Evolutionary conservation across 805 yeast species (phyloP).

Genomic region (Wickerhamiella musiphila): DNA sequence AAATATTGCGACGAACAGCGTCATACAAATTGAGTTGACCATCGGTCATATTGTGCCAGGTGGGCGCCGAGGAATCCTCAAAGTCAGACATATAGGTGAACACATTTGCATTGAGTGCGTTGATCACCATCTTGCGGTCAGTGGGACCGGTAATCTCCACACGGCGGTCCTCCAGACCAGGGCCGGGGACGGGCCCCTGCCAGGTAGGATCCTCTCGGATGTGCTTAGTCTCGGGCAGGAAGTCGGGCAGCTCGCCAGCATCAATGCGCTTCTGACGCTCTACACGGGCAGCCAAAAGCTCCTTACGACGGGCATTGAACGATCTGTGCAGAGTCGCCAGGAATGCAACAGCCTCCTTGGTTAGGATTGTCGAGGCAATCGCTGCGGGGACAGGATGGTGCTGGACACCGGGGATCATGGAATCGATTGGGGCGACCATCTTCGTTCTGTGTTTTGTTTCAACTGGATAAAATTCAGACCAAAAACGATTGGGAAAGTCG

Average conservation of each 20-base stretch:
- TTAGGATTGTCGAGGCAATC: slow-evolving; percentile 36
- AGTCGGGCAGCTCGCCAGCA: slow-evolving; percentile 48
- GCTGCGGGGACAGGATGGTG: slow-evolving; percentile 35
- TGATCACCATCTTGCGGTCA: slow-evolving; percentile 59
- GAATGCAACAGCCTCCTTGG: slow-evolving; percentile 45
- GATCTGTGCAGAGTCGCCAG: slow-evolving; percentile 50
- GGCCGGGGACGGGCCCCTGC: slow-evolving; percentile 55
- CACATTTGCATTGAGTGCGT: slow-evolving; percentile 50
- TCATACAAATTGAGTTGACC: slow-evolving; percentile 59
- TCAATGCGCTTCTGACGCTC: slow-evolving; percentile 40
- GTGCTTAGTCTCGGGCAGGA: slow-evolving; percentile 44
- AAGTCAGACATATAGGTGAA: slow-evolving; percentile 65
- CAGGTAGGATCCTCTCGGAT: slow-evolving; percentile 50
- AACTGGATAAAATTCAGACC: not conserved
- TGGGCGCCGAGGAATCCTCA: slow-evolving; percentile 57
- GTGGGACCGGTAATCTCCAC: slow-evolving; percentile 67
- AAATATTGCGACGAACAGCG: slow-evolving; percentile 42
- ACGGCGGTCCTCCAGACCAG: slow-evolving; percentile 52
- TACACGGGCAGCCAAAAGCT: slow-evolving; percentile 38
- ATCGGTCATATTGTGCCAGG: slow-evolving; percentile 48
- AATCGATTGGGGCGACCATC: slow-evolving; percentile 17
- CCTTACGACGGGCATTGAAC: slow-evolving; percentile 38
- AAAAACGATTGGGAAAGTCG: not conserved
- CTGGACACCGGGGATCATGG: slow-evolving; percentile 31
- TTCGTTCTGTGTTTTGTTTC: not conserved